A percentile compares a stretch with the other conserved stretches of the same genome.
Conservation (phyloP, 2,329 filamentous ascomycete genomes). For the Fusarium mangiferae region DNA sequence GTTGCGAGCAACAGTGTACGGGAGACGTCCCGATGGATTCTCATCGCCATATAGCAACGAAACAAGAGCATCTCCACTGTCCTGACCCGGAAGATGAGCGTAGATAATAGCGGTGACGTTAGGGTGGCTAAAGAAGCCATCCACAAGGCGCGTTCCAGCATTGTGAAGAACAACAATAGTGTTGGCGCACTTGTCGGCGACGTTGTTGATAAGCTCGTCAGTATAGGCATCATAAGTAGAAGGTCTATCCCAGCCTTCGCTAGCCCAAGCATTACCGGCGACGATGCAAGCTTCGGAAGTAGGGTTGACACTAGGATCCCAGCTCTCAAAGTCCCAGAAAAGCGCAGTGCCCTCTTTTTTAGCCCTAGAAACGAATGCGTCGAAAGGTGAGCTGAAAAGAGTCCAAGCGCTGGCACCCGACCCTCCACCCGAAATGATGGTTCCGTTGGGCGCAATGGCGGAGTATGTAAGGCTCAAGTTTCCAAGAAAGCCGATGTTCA, state of each 20-base stretch:
- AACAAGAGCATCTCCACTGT: conserved; percentile 66
- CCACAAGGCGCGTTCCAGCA: conserved; percentile 62
- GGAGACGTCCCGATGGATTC: conserved; percentile 66
- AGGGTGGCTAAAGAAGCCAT: conserved; percentile 67
- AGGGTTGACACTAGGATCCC: neutral
- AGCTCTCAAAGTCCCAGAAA: conserved; percentile 15
- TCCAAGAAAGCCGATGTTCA: neutral
- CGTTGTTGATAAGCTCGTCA: conserved; percentile 67
- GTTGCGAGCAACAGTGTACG: conserved; percentile 69
- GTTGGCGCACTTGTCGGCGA: conserved; percentile 68
- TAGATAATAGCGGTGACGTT: conserved; percentile 73
- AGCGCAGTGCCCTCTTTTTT: neutral
- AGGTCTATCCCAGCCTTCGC: conserved; percentile 77
- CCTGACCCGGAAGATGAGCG: conserved; percentile 73
- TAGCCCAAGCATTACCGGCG: conserved; percentile 82
- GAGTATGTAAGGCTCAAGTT: conserved; percentile 3
- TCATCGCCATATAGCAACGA: conserved; percentile 67
- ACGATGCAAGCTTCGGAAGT: conserved; percentile 74
- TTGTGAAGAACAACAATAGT: conserved; percentile 74
- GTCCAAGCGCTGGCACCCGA: neutral
- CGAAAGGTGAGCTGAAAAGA: neutral
- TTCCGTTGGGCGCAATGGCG: conserved; percentile 1
- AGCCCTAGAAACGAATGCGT: neutral
- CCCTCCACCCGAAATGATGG: neutral
- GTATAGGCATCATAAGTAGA: conserved; percentile 75